Conservation (phyloP, 2,329 filamentous ascomycete species). For the Fusarium sublunatum region DNA sequence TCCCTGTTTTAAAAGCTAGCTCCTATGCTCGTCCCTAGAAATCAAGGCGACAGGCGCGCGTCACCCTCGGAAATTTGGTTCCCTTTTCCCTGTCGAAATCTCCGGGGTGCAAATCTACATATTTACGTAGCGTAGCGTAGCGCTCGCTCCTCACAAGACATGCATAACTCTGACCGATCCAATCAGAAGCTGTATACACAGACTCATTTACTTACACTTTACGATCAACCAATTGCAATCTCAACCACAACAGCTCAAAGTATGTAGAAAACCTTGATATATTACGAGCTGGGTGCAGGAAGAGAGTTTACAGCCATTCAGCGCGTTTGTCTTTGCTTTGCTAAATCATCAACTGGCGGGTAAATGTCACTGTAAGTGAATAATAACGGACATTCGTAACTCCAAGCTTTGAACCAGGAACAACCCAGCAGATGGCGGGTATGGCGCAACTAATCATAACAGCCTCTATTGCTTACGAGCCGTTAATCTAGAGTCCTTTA, state of each 20-base stretch:
- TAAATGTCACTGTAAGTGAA: not conserved
- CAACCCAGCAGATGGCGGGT: no score
- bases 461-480: no score
- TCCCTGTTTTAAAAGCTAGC: slow-evolving; percentile 25
- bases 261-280: slow-evolving; percentile 1
- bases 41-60: slow-evolving; percentile 8
- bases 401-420: no score
- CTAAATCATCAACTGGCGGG: not conserved
- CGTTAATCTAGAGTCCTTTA: no score
- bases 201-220: slow-evolving; percentile 22
- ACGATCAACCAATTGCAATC: slow-evolving; percentile 27
- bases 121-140: not conserved
- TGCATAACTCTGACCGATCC: slow-evolving; percentile 22
- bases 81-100: slow-evolving; percentile 38
- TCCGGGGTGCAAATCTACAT: slow-evolving; percentile 31
- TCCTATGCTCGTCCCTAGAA: not conserved
- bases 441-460: no score
- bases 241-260: slow-evolving; percentile 2
- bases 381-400: no score
- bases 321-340: not conserved
- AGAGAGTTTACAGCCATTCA: slow-evolving; percentile 3
- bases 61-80: slow-evolving; percentile 44
- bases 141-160: slow-evolving; percentile 21
- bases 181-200: slow-evolving; percentile 28
- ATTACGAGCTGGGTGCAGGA: not conserved